These are phyloP conservation scores for Lomentospora prolificans DNA, from an alignment of 2,329 filamentous ascomycete genomes.

Conservation along the genomic window DNA sequence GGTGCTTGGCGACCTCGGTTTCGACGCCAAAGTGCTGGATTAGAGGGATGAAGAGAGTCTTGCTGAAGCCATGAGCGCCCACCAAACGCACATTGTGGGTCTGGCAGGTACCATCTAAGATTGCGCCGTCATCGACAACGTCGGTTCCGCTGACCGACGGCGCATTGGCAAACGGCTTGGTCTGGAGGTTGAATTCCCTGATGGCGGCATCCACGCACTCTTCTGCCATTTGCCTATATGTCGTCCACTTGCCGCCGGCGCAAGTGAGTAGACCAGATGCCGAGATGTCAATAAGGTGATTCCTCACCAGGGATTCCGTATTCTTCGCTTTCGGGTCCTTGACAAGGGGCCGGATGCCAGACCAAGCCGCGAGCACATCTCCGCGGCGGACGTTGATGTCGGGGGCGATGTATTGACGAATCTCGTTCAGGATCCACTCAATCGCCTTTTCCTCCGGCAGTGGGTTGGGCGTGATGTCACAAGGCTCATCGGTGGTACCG, in stretches of 20 bases:
- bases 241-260: slow-evolving; percentile 87
- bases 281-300: slow-evolving; percentile 76
- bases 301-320: slow-evolving; percentile 79
- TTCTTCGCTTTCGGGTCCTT: slow-evolving; percentile 78
- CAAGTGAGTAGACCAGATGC: slow-evolving; percentile 72
- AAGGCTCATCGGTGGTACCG: slow-evolving; percentile 75
- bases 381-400: slow-evolving; percentile 77
- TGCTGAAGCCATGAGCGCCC: slow-evolving; percentile 79
- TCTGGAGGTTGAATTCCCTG: slow-evolving; percentile 52
- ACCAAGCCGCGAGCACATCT: slow-evolving; percentile 86
- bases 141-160: slow-evolving; percentile 62
- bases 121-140: slow-evolving; percentile 59
- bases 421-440: slow-evolving; percentile 77
- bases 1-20: slow-evolving; percentile 83
- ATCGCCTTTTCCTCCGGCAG: slow-evolving; percentile 76
- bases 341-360: slow-evolving; percentile 76
- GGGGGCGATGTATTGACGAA: slow-evolving; percentile 70
- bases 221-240: slow-evolving; percentile 87
- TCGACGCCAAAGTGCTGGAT: slow-evolving; percentile 90
- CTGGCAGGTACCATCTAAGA: slow-evolving; percentile 58
- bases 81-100: slow-evolving; percentile 74
- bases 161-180: slow-evolving; percentile 46
- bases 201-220: slow-evolving; percentile 78
- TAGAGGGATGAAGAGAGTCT: slow-evolving; percentile 85
- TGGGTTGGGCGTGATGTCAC: slow-evolving; percentile 61